Evolutionary conservation across 371 early-diverging fungal genomes (phyloP).

Genomic region (Nosema muscidifuracis): DNA sequence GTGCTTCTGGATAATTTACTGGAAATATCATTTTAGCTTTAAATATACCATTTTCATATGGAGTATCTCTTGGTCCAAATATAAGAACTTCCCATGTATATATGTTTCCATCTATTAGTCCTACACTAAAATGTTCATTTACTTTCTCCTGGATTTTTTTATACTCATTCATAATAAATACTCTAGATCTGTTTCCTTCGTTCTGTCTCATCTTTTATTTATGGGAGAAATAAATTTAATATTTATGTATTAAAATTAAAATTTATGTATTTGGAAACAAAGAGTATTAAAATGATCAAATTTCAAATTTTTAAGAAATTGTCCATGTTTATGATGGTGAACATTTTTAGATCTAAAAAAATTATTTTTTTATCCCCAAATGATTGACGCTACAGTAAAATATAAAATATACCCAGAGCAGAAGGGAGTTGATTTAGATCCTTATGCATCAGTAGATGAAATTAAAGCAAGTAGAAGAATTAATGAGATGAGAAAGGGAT

Average conservation of each 20-base stretch:
- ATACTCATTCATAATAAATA: constrained; percentile 59
- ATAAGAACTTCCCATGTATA: constrained; percentile 84
- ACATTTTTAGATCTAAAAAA: neutral
- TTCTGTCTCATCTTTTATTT: constrained; percentile 37
- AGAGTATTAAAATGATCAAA: no score
- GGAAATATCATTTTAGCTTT: constrained; percentile 75
- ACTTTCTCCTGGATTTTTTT: constrained; percentile 52
- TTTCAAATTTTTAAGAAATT: constrained; percentile 4
- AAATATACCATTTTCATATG: constrained; percentile 92
- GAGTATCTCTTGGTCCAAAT: constrained; percentile 83
- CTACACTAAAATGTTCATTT: constrained; percentile 62
- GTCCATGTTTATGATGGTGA: neutral
- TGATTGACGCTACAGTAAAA: constrained; percentile 85
- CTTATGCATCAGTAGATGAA: constrained; percentile 63
- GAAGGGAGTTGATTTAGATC: constrained; percentile 73
- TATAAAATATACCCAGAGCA: constrained; percentile 77
- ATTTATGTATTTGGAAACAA: no score
- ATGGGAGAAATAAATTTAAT: constrained; percentile 4
- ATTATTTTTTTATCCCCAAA: constrained; percentile 56
- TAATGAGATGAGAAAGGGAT: constrained; percentile 95
- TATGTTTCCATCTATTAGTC: constrained; percentile 65
- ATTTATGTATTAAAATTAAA: no score
- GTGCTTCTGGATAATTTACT: constrained; percentile 70
- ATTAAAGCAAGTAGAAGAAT: constrained; percentile 67
- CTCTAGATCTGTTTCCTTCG: constrained; percentile 52